Base-by-base conservation (phyloP, 2,329 filamentous ascomycete genomes). In the Colletotrichum simmondsii region DNA sequence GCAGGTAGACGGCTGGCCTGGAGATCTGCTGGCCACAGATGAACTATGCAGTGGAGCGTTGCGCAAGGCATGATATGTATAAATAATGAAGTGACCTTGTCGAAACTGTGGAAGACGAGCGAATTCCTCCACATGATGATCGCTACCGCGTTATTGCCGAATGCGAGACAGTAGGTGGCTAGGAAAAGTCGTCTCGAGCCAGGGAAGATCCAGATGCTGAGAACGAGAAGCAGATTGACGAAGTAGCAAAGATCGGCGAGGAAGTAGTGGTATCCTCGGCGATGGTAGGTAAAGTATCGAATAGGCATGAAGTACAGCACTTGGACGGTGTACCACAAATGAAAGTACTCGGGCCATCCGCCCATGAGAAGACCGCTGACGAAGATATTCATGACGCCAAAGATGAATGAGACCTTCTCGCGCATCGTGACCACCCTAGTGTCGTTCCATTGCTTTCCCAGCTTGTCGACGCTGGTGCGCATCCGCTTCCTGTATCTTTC, bases 61-160 rank as follows among this genome's bases (percentile, higher is more conserved):
- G 94, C 96, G 76, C 95, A 98, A 1, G 97, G 97, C 96, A 99
- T 99, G 79, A 99, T 97, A 83, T 99, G 97, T 77, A 99, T 98
- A 85, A 99, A 99, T n/a, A 99, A 88, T 80, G 94, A 97, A 14
- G 95, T 97, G 74, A 98, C 95, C 84, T 99, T 99, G 87, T 99
- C 97, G 83, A 99, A 92, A 80, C 95, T 97, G 86, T 99, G 97
- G 82, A 99, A 99, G 59, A 99, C 97, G 79, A 99, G 90, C 37
- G 95, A 98, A 82, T 99, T 99, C 75, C 97, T 92, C 97, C 97
- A 99, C 95, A 99, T 97, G 80, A 97, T 95, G 81, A 99, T 98
- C 14, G 97, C 97, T 59, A 98, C 92, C 24, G 97, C 97, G 80
- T 99, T 99, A 84, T 99, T 99, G 75, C 97, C 97, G 80, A 94